Conservation (phyloP, 805 yeast genomes). For the Dipodascus geniculatus region DNA sequence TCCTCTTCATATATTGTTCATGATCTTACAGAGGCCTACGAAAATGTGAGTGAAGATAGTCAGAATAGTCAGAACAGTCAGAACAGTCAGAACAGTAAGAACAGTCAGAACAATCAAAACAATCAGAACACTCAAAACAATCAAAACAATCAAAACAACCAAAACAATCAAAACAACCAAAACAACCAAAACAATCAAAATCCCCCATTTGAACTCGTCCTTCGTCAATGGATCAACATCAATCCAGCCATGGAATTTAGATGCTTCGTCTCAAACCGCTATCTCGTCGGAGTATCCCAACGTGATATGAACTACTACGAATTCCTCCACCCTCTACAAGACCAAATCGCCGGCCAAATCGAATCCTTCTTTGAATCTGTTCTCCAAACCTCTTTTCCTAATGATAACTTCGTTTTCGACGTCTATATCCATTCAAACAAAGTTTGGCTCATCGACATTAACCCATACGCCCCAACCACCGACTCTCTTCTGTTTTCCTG, state of each 20-base stretch:
- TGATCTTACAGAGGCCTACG: constrained; percentile 68
- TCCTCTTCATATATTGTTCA: constrained; percentile 82
- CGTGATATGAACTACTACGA: constrained; percentile 78
- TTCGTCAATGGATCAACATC: constrained; percentile 71
- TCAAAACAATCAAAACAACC: no score
- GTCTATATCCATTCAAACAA: constrained; percentile 62
- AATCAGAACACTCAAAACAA: no score
- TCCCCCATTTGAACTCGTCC: constrained; percentile 44
- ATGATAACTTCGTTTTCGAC: constrained; percentile 57
- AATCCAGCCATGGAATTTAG: constrained; percentile 91
- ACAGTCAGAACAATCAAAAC: no score
- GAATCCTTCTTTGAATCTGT: constrained; percentile 42
- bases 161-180: no score
- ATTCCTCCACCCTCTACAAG: constrained; percentile 44
- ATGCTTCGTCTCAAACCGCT: constrained; percentile 57
- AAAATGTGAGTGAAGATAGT: no score
- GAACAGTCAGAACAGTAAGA: no score
- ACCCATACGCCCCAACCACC: constrained; percentile 70
- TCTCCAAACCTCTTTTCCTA: constrained; percentile 39
- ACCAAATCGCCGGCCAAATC: constrained; percentile 36
- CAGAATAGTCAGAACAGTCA: no score
- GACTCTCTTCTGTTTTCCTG: constrained; percentile 74
- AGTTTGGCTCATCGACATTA: constrained; percentile 69
- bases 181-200: no score
- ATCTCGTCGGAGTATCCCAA: constrained; percentile 66